A percentile compares a stretch with the other conserved stretches of the same genome.
Conservation (phyloP, 148 eudicot species). For the Fagopyrum homotropicum region DNA sequence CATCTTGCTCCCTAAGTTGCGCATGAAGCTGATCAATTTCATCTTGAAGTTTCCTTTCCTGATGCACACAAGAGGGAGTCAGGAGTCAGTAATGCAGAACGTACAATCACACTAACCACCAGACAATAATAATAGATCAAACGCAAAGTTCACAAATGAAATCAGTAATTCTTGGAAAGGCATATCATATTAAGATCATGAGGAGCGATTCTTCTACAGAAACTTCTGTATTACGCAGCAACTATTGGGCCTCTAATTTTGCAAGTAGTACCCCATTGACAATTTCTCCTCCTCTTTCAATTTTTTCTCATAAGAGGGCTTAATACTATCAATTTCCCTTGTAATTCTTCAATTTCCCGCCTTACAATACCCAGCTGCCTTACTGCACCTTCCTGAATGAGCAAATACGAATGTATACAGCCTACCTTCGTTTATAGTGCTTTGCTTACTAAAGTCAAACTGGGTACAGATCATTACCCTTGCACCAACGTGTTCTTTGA, state of each 20-base stretch:
- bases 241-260: constrained; percentile 5
- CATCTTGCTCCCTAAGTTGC: constrained; percentile 58
- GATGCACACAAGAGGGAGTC: constrained; percentile 14
- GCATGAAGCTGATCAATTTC: constrained; percentile 60
- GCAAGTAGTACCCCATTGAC: constrained; percentile 53
- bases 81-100: background rate
- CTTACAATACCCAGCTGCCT: constrained; percentile 59
- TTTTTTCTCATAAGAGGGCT: constrained; percentile 51
- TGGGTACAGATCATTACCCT: constrained; percentile 38
- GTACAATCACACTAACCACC: background rate
- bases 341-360: constrained; percentile 56
- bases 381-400: constrained; percentile 65
- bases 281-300: constrained; percentile 70
- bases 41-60: constrained; percentile 64
- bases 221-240: background rate
- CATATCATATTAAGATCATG: background rate
- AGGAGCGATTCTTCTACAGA: background rate
- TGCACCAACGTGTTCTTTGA: constrained; percentile 45
- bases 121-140: background rate
- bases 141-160: background rate
- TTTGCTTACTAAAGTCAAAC: background rate
- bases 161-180: background rate
- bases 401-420: background rate
- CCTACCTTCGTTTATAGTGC: background rate
- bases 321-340: constrained; percentile 52